These are phyloP conservation scores for Lithohypha guttulata DNA, from an alignment of 2,329 filamentous ascomycete species.

Conservation along the genomic window DNA sequence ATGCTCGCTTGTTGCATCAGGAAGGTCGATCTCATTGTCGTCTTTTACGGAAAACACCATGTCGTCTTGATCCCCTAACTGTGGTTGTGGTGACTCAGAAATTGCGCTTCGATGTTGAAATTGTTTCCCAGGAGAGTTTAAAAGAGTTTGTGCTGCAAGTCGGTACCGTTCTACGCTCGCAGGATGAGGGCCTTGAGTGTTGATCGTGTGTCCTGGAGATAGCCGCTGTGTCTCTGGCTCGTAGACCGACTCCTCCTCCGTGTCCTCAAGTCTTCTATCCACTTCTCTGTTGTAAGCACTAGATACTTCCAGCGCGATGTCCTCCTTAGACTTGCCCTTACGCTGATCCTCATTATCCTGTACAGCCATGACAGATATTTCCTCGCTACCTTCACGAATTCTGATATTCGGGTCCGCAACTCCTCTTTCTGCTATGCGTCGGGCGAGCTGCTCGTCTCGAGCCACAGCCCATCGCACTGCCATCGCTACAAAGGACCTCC, in stretches of 20 bases:
- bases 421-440: constrained; percentile 8
- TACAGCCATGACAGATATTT: background rate
- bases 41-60: constrained; percentile 2
- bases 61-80: background rate
- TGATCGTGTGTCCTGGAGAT: background rate
- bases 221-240: background rate
- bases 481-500: constrained; percentile 37
- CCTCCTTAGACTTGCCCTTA: background rate
- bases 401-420: constrained; percentile 7
- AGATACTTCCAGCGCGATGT: background rate
- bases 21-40: constrained; percentile 3
- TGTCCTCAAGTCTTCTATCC: constrained; percentile 2
- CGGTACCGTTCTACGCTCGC: background rate
- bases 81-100: constrained; percentile 4
- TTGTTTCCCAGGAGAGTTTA: constrained; percentile 21
- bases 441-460: constrained; percentile 12
- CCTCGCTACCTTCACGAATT: background rate
- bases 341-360: background rate
- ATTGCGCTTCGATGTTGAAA: background rate
- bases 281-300: background rate
- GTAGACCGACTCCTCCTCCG: background rate
- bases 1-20: background rate
- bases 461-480: constrained; percentile 34
- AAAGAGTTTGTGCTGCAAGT: constrained; percentile 35
- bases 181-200: background rate